Evolutionary conservation across 1,284 basidiomycete genomes (phyloP).

Genomic region (Albatrellus sp.): DNA sequence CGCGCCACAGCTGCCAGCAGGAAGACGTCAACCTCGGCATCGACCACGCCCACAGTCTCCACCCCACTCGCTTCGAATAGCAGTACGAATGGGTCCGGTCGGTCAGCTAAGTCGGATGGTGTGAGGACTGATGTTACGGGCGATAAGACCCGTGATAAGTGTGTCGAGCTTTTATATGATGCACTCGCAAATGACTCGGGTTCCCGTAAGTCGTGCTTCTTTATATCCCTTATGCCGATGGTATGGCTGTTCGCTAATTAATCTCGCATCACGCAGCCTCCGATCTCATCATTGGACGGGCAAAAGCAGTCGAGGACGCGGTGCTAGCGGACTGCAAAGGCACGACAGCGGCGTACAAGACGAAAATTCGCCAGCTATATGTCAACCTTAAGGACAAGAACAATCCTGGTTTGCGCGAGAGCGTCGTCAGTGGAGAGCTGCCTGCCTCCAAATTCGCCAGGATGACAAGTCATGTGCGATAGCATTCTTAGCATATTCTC

Average conservation of each 20-base stretch:
- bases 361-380: slow-evolving; percentile 83
- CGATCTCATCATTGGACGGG: slow-evolving; percentile 47
- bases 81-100: slow-evolving; percentile 17
- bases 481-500: not conserved
- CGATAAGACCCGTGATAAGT: slow-evolving; percentile 78
- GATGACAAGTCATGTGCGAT: slow-evolving; percentile 71
- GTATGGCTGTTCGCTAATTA: not conserved
- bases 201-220: slow-evolving; percentile 52
- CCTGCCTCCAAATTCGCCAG: slow-evolving; percentile 56
- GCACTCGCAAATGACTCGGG: slow-evolving; percentile 77
- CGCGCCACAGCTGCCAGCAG: slow-evolving; percentile 11
- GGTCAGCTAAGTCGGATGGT: slow-evolving; percentile 61
- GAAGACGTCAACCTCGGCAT: slow-evolving; percentile 20
- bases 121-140: slow-evolving; percentile 44
- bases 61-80: slow-evolving; percentile 24
- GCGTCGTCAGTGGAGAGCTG: slow-evolving; percentile 76
- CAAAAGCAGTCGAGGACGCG: slow-evolving; percentile 47
- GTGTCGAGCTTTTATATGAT: slow-evolving; percentile 85
- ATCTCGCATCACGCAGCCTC: slow-evolving; percentile 28
- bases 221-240: not conserved
- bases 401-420: slow-evolving; percentile 79
- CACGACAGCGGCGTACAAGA: slow-evolving; percentile 44
- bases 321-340: slow-evolving; percentile 37
- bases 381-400: slow-evolving; percentile 93
- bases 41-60: slow-evolving; percentile 27